Percentiles rank a stretch among this genome's conserved stretches.
These are phyloP conservation scores for Saccharum officinarum DNA, from an alignment of 176 grass and related monocot genomes.

Conservation along the genomic window DNA sequence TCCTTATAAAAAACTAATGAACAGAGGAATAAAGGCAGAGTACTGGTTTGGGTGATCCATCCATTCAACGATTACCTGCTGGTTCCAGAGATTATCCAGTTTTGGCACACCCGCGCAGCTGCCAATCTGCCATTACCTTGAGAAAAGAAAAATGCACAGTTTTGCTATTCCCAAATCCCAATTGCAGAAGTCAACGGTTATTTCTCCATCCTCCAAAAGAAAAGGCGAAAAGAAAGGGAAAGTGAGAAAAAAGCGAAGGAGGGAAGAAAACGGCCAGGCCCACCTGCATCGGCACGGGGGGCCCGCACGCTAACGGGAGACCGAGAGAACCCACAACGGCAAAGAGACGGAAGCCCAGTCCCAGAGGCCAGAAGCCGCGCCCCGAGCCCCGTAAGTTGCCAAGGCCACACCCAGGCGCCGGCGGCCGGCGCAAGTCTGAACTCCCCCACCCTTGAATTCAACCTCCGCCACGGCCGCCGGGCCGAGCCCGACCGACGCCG, in stretches of 20 bases:
- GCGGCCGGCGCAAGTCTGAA: background rate
- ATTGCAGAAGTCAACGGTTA: background rate
- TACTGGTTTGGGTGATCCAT: background rate
- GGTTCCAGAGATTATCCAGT: background rate
- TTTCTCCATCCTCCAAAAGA: background rate
- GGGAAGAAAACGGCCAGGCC: slow-evolving; percentile 9
- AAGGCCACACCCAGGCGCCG: background rate
- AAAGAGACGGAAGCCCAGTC: background rate
- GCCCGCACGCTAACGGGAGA: background rate
- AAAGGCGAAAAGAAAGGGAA: background rate
- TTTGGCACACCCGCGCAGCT: background rate
- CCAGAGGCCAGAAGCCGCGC: background rate
- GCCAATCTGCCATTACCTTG: slow-evolving; percentile 5
- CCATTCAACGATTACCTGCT: background rate
- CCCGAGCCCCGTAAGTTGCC: background rate
- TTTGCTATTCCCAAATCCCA: background rate
- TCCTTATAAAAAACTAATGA: background rate
- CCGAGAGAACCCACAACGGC: background rate
- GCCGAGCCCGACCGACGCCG: background rate
- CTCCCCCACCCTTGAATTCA: slow-evolving; percentile 6
- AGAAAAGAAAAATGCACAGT: background rate
- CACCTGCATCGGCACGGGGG: slow-evolving; percentile 5
- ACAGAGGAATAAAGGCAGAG: background rate
- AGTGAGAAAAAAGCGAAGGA: background rate
- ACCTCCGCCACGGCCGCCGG: background rate